Conservation (phyloP, 352 stramenopile species). For the Phytophthora citricola region DNA sequence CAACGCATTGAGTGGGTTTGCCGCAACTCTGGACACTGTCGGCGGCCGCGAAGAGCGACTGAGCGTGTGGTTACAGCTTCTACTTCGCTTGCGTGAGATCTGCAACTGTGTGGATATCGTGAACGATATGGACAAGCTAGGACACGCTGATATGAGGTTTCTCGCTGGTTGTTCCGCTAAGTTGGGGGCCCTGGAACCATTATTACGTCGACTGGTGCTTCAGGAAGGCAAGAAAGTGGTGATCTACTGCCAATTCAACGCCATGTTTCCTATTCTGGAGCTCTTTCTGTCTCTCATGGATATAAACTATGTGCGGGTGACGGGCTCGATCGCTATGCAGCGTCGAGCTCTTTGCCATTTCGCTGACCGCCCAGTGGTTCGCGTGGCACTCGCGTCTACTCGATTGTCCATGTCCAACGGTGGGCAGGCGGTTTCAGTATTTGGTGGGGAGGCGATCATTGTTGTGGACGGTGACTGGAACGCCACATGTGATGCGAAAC, state of each 20-base stretch:
- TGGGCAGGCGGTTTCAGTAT: conserved; percentile 62
- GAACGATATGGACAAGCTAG: conserved; percentile 80
- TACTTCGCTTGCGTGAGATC: conserved; percentile 70
- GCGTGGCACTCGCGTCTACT: conserved; percentile 77
- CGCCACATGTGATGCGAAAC: conserved; percentile 77
- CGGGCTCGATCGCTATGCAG: conserved; percentile 58
- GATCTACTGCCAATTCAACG: conserved; percentile 79
- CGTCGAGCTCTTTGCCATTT: conserved; percentile 78
- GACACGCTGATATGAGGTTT: conserved; percentile 66
- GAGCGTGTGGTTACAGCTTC: conserved; percentile 65
- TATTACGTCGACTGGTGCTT: conserved; percentile 60
- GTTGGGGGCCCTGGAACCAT: conserved; percentile 54
- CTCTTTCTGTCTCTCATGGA: conserved; percentile 70
- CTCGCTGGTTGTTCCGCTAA: conserved; percentile 72
- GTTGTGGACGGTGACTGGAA: conserved; percentile 89
- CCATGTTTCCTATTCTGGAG: conserved; percentile 79
- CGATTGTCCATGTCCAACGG: conserved; percentile 52
- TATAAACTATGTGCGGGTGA: conserved; percentile 71
- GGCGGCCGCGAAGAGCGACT: conserved; percentile 60
- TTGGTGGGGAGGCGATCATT: conserved; percentile 77
- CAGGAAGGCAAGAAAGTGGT: conserved; percentile 77
- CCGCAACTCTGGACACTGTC: conserved; percentile 42
- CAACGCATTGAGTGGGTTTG: conserved; percentile 64
- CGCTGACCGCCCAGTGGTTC: conserved; percentile 57
- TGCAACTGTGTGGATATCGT: conserved; percentile 87